Evolutionary conservation across 495 filamentous ascomycete genomes (phyloP).

Genomic region (Massariosphaeria phaeospora): DNA sequence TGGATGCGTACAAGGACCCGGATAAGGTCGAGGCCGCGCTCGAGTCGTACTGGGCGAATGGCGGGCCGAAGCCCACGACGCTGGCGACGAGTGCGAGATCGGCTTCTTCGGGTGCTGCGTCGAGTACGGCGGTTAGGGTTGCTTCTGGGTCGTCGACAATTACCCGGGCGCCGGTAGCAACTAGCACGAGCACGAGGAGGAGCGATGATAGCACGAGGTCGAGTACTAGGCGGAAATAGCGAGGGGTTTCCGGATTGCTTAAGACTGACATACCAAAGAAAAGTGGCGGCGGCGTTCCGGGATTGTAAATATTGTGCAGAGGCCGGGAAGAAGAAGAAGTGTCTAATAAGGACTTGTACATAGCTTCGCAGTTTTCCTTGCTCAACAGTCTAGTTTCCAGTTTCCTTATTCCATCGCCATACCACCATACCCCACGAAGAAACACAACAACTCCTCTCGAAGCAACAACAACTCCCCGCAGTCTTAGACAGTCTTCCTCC

Average conservation of each 20-base stretch:
- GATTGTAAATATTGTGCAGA: no score
- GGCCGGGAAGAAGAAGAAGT: no score
- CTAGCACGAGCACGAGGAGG: neutral
- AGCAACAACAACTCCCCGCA: no score
- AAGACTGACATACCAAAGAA: no score
- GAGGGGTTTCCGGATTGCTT: neutral
- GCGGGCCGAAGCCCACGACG: constrained; percentile 6
- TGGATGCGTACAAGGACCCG: constrained; percentile 25
- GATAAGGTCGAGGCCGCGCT: constrained; percentile 17
- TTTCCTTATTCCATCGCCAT: no score
- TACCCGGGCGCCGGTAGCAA: neutral
- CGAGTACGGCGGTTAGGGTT: neutral
- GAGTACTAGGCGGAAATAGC: constrained; percentile 1
- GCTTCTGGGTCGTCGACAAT: neutral
- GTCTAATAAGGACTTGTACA: no score
- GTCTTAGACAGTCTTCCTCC: no score
- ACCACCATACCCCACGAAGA: no score
- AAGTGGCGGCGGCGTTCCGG: no score
- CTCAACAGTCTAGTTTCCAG: no score
- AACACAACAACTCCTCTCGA: no score
- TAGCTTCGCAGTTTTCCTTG: no score
- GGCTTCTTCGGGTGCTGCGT: neutral
- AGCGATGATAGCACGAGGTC: neutral
- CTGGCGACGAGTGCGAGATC: neutral
- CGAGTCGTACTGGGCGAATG: constrained; percentile 16